Base-by-base conservation (phyloP, 116 monocot species). In the Zostera marina region DNA sequence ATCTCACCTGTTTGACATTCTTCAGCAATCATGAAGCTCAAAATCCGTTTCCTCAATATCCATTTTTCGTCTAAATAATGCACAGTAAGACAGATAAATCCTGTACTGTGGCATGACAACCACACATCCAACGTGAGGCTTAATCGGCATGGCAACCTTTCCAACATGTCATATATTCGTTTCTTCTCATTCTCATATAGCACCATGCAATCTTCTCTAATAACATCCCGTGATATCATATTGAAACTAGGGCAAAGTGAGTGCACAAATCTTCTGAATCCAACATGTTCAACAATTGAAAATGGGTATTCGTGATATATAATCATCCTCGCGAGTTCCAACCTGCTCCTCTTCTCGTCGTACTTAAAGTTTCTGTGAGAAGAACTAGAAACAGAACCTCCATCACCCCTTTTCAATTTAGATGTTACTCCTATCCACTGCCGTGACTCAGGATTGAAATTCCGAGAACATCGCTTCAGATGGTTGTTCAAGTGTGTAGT, bases 241-340 rank as follows among this genome's bases (percentile, higher is more conserved):
- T 63, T 57, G 44, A 72, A 75, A 7, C 17, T 59, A 32, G 72
- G 76, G 44, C 68, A 68, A 21, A 80, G 66, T 42, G 69, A 58
- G n/a, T 66, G 56, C 2, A 80, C 66, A 58, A 80, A 76, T 39
- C 68, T 65, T 38, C 66, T 55, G 58, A 80, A 80, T 12, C 61
- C 59, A 17, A 62, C 52, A 53, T 80, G 69, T 26, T 80, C 76
- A 21, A 76, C 66, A 41, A 76, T 71, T 7, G 56, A 39, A 54
- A 76, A 75, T 45, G 70, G 70, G 26, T 66, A 62, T 42, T 76
- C 76, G 22, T 74, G 74, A 47, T 60, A 66, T 11, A 72, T 72
- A 41, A 72, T 64, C 72, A 72, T 72, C 44, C 61, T 66, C 7
- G 47, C 66, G 9, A 72, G 72, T 44, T 72, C 72, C 42, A 64